Evolutionary conservation across 495 filamentous ascomycete species (phyloP).

Genomic region (Neurospora sp.): DNA sequence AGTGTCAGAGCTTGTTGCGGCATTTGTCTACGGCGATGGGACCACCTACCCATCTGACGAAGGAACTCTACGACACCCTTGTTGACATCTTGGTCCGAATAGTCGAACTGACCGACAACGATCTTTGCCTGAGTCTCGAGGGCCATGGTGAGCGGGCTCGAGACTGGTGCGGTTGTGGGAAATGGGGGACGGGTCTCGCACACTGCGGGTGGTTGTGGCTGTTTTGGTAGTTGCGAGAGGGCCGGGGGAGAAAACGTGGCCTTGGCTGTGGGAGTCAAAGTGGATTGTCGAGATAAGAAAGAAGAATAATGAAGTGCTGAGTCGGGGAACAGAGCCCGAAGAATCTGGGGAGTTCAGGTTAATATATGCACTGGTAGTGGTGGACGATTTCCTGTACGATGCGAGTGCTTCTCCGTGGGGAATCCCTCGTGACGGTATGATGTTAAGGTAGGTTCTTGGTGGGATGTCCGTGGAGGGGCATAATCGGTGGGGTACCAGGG

Average conservation of each 20-base stretch:
- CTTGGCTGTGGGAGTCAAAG: conserved; percentile 9
- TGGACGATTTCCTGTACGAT: background rate
- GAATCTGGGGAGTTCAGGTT: conserved; percentile 9
- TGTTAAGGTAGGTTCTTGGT: background rate
- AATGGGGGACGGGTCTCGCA: conserved; percentile 41
- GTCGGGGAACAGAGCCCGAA: conserved; percentile 23
- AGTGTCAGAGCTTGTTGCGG: background rate
- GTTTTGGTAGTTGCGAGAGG: conserved; percentile 13
- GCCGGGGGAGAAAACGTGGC: conserved; percentile 34
- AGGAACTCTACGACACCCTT: conserved; percentile 77
- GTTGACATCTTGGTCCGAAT: conserved; percentile 65
- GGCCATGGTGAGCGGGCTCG: conserved; percentile 40
- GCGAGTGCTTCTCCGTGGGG: conserved; percentile 4
- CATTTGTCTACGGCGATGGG: background rate
- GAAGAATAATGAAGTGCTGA: conserved; percentile 24
- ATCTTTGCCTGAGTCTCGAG: conserved; percentile 64
- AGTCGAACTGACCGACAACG: conserved; percentile 81
- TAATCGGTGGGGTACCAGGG: background rate
- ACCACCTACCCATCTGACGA: conserved; percentile 60
- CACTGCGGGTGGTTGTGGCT: conserved; percentile 12
- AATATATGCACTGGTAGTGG: conserved; percentile 7
- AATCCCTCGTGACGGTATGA: background rate
- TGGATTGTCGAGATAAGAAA: conserved; percentile 22
- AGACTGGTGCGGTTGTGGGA: conserved; percentile 34
- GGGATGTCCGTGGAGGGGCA: background rate